phyloP scores from a whole-genome alignment of 2,329 filamentous ascomycete species.

The Neonectria neomacrospora region DNA sequence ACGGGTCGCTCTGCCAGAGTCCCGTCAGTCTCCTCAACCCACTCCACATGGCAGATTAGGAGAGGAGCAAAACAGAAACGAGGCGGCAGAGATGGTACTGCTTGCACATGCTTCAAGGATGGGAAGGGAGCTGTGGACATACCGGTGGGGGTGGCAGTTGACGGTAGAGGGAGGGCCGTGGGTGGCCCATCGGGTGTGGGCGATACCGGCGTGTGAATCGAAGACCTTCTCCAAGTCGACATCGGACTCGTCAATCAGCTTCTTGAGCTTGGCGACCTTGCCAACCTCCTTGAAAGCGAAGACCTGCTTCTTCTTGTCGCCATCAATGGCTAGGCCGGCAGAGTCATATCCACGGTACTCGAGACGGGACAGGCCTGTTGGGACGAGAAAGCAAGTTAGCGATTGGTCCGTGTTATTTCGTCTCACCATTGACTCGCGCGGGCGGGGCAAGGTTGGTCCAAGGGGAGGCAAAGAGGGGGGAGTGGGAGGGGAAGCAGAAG shows the following conservation, averaged over 20 bases:
- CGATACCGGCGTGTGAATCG: slow-evolving; percentile 97
- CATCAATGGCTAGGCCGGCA: slow-evolving; percentile 93
- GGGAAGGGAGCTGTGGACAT: slow-evolving; percentile 50
- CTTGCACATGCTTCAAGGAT: slow-evolving; percentile 8
- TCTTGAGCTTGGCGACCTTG: slow-evolving; percentile 96
- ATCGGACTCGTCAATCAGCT: slow-evolving; percentile 86
- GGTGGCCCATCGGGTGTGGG: slow-evolving; percentile 98
- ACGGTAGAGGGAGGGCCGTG: slow-evolving; percentile 92
- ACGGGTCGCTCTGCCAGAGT: not conserved
- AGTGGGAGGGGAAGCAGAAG: slow-evolving; percentile 25
- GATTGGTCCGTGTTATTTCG: slow-evolving; percentile 38
- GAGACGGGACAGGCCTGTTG: slow-evolving; percentile 86
- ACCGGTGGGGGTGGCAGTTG: slow-evolving; percentile 99
- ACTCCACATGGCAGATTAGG: not conserved
- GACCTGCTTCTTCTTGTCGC: slow-evolving; percentile 98
- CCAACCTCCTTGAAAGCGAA: slow-evolving; percentile 98
- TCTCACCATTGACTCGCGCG: slow-evolving; percentile 42
- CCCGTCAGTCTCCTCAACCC: not conserved
- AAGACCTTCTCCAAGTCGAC: slow-evolving; percentile 92
- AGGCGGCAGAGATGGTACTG: slow-evolving; percentile 2
- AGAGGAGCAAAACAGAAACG: not conserved
- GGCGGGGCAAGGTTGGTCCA: slow-evolving; percentile 41
- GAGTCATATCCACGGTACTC: slow-evolving; percentile 99
- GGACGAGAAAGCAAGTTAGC: slow-evolving; percentile 33
- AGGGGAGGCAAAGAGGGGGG: slow-evolving; percentile 32